phyloP scores from a whole-genome alignment of 1,284 basidiomycete genomes.

The Ganoderma sp. region DNA sequence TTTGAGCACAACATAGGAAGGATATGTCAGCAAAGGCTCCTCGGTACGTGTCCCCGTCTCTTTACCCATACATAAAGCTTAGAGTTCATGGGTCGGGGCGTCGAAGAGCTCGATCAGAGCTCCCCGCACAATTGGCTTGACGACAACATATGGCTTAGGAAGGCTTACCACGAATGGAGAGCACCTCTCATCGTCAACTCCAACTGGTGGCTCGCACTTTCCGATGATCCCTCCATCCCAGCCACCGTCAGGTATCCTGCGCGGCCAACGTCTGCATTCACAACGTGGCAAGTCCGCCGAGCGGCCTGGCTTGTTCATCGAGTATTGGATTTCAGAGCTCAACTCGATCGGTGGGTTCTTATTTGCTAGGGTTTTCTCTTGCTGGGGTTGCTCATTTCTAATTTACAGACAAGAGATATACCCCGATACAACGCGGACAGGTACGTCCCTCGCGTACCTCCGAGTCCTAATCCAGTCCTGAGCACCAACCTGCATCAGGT shows the following conservation, averaged over 20 bases:
- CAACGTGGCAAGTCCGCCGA: constrained; percentile 85
- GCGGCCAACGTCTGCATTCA: constrained; percentile 56
- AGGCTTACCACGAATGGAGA: constrained; percentile 91
- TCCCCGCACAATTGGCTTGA: constrained; percentile 96
- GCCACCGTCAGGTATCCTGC: constrained; percentile 45
- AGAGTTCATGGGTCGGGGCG: constrained; percentile 12
- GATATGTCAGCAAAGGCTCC: constrained; percentile 79
- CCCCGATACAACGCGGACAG: constrained; percentile 62
- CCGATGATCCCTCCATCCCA: constrained; percentile 64
- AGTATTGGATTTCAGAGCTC: constrained; percentile 80
- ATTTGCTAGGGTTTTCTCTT: not conserved
- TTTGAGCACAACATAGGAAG: constrained; percentile 79
- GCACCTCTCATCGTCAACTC: constrained; percentile 89
- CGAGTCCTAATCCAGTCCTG: not conserved
- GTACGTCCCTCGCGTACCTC: constrained; percentile 39
- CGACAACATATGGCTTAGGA: constrained; percentile 92
- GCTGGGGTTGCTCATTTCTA: not conserved
- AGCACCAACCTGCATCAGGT: constrained; percentile 44
- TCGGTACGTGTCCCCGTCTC: constrained; percentile 55
- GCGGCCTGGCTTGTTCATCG: constrained; percentile 86
- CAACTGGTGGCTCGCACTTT: constrained; percentile 97
- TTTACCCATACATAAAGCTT: not conserved
- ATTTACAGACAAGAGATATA: constrained; percentile 57
- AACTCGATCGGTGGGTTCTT: constrained; percentile 61
- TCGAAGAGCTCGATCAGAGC: constrained; percentile 78